Percentiles rank a stretch among this genome's conserved stretches.
These are phyloP conservation scores for Plasmodium vivax DNA, from an alignment of 169 alveolate genomes.

Conservation along the genomic window DNA sequence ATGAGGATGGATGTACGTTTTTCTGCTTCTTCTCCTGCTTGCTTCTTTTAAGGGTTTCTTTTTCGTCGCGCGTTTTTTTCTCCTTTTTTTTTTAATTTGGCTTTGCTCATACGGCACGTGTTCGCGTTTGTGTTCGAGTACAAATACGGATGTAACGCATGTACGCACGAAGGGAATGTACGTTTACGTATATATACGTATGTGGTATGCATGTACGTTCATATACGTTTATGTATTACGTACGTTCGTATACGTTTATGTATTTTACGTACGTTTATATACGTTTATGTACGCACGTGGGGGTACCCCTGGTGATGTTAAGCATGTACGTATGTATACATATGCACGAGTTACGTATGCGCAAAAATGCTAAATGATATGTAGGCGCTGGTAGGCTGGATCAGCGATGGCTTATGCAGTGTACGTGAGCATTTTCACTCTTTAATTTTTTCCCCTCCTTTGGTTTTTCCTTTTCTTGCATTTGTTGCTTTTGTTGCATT, in stretches of 20 bases:
- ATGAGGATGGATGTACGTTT: background rate
- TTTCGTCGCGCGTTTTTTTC: background rate
- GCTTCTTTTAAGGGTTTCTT: background rate
- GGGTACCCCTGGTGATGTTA: background rate
- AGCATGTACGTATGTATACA: background rate
- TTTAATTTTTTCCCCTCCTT: background rate
- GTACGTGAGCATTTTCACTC: background rate
- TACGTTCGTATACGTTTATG: background rate
- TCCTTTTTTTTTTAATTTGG: constrained; percentile 4
- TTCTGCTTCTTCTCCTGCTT: background rate
- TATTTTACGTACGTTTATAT: background rate
- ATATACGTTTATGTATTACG: background rate
- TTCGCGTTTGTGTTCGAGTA: background rate
- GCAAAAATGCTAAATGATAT: background rate
- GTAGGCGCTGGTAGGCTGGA: background rate
- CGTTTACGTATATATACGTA: background rate
- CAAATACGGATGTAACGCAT: background rate
- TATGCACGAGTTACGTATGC: background rate
- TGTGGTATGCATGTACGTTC: background rate
- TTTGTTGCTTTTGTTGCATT: background rate
- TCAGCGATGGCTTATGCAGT: background rate
- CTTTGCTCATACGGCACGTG: background rate
- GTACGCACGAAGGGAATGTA: background rate
- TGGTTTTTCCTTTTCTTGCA: background rate
- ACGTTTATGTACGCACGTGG: background rate